Conservation (phyloP, 345 rosid species). For the Pugionium dolabratum region DNA sequence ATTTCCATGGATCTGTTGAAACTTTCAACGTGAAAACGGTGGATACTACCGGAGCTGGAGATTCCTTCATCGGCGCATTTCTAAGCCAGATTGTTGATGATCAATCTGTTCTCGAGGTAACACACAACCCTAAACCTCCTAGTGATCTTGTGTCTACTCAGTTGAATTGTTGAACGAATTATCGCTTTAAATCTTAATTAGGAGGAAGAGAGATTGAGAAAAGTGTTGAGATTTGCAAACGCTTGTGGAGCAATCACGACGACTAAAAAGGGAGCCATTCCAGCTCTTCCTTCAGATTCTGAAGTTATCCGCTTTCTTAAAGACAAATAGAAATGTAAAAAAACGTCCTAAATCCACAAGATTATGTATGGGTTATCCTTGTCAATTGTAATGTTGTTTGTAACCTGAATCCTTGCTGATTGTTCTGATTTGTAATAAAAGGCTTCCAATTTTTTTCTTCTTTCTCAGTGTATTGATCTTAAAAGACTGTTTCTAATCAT, state of each 20-base stretch:
- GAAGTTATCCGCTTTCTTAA: slow-evolving; percentile 58
- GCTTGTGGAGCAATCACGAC: slow-evolving; percentile 99
- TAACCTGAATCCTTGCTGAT: slow-evolving; percentile 10
- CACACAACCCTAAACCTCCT: slow-evolving; percentile 6
- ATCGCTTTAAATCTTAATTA: slow-evolving; percentile 10
- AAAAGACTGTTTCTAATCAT: slow-evolving; percentile 1
- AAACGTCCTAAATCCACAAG: not conserved
- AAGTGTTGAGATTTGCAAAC: slow-evolving; percentile 70
- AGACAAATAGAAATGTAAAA: slow-evolving; percentile 24
- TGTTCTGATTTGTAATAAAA: not conserved
- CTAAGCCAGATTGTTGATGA: slow-evolving; percentile 75
- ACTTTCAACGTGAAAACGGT: slow-evolving; percentile 70
- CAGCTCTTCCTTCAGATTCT: slow-evolving; percentile 67
- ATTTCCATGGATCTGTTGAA: slow-evolving; percentile 74
- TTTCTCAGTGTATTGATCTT: not conserved
- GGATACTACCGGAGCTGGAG: slow-evolving; percentile 98
- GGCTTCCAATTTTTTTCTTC: not conserved
- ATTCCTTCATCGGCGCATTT: slow-evolving; percentile 86
- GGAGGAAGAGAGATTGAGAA: slow-evolving; percentile 74
- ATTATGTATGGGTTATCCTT: not conserved
- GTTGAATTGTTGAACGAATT: not conserved
- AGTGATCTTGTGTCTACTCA: not conserved
- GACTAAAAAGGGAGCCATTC: slow-evolving; percentile 93
- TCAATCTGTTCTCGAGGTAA: slow-evolving; percentile 69
- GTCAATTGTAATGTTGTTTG: not conserved